Conservation (phyloP, 345 rosid species). For the Barbarea vulgaris region DNA sequence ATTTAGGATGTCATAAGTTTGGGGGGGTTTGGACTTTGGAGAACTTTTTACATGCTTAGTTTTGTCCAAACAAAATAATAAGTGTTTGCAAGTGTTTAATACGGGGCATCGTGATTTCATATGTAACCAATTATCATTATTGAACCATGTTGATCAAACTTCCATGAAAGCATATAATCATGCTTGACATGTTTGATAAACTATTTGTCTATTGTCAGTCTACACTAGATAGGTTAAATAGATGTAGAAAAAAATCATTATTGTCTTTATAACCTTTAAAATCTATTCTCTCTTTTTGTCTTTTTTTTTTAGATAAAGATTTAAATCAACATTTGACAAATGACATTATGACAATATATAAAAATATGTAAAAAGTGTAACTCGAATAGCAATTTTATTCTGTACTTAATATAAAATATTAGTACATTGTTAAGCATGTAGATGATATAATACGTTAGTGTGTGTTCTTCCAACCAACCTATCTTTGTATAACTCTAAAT, state of each 20-base stretch:
- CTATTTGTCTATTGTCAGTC: not conserved
- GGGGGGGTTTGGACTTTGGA: not conserved
- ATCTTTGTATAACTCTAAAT: constrained; percentile 7
- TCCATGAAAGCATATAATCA: not conserved
- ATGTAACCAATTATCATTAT: not conserved
- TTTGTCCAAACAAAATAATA: not conserved
- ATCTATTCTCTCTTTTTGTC: not conserved
- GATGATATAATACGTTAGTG: not conserved
- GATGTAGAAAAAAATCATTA: not conserved
- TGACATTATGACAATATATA: no score
- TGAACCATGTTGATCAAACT: not conserved
- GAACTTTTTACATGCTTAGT: not conserved
- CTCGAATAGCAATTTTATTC: not conserved
- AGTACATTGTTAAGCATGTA: not conserved
- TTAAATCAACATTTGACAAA: not conserved
- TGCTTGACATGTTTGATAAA: constrained; percentile 21
- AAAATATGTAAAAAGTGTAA: not conserved
- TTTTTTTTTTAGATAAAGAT: not conserved
- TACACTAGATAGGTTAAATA: not conserved
- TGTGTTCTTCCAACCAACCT: constrained; percentile 6
- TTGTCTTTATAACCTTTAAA: not conserved
- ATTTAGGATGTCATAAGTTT: no score
- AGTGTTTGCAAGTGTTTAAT: not conserved
- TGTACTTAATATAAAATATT: not conserved
- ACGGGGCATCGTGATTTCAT: not conserved